A percentile compares a stretch with the other conserved stretches of the same genome.
Evolutionary conservation across 768 basidiomycete genomes (phyloP).

Genomic region (Rhizopogon sp.): DNA sequence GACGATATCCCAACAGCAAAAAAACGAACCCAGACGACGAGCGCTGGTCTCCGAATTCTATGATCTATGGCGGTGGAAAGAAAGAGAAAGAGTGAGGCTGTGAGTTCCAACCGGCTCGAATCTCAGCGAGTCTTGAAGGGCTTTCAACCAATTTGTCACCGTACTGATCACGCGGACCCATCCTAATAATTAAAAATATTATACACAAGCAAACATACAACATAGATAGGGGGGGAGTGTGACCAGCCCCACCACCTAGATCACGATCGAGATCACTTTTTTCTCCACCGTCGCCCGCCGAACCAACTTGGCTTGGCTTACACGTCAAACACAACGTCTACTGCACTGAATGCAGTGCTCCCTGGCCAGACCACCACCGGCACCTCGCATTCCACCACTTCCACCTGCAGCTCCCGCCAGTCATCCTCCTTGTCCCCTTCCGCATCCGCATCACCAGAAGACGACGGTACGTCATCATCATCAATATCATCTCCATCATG

Average conservation of each 20-base stretch:
- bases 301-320: slow-evolving; percentile 19
- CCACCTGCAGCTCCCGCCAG: slow-evolving; percentile 66
- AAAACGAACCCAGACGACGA: too few species aligned
- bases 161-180: too few species aligned
- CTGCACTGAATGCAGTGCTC: slow-evolving; percentile 80
- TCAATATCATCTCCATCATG: slow-evolving; percentile 51
- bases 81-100: too few species aligned
- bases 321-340: slow-evolving; percentile 75
- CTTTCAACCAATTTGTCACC: too few species aligned
- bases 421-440: slow-evolving; percentile 51
- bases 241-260: not conserved
- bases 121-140: too few species aligned
- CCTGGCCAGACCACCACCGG: slow-evolving; percentile 86
- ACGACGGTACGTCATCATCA: slow-evolving; percentile 20
- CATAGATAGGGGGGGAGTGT: too few species aligned
- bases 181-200: too few species aligned
- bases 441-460: slow-evolving; percentile 37
- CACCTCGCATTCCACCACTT: slow-evolving; percentile 94
- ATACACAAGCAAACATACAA: too few species aligned
- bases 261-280: not conserved
- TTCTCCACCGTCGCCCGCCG: not conserved
- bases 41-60: too few species aligned
- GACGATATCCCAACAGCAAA: too few species aligned
- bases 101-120: too few species aligned
- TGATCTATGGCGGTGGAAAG: too few species aligned